A percentile compares a stretch with the other conserved stretches of the same genome.
Evolutionary conservation across 2,329 filamentous ascomycete genomes (phyloP).

Genomic region (Apiospora saccharicola): DNA sequence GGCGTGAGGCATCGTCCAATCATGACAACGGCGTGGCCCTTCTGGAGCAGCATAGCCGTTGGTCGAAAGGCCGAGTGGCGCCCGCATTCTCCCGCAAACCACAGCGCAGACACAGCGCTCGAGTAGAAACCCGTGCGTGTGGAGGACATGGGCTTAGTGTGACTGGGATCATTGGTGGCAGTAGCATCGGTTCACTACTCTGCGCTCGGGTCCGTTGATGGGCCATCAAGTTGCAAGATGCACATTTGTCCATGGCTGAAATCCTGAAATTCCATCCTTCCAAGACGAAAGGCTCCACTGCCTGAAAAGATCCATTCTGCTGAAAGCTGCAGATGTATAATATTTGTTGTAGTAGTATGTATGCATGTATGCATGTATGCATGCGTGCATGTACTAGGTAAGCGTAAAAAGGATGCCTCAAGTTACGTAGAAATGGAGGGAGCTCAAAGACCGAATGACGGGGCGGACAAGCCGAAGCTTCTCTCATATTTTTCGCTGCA

Average conservation of each 20-base stretch:
- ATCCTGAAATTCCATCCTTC: not conserved
- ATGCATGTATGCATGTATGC: no score
- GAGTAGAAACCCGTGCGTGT: not conserved
- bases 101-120: not conserved
- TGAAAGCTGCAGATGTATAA: not conserved
- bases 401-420: not conserved
- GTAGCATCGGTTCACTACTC: not conserved
- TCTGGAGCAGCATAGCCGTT: not conserved
- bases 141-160: not conserved
- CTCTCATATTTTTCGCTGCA: not conserved
- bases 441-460: not conserved
- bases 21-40: conserved; percentile 6
- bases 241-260: not conserved
- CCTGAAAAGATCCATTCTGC: not conserved
- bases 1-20: not conserved
- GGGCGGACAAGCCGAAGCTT: not conserved
- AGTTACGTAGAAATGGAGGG: not conserved
- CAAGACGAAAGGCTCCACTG: not conserved
- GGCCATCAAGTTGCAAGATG: not conserved
- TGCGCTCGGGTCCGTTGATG: not conserved
- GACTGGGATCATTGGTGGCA: not conserved
- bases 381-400: not conserved
- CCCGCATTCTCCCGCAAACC: conserved; percentile 15
- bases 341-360: no score
- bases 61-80: conserved; percentile 12